phyloP scores from a whole-genome alignment of 768 basidiomycete genomes.

The Kwoniella sp. region DNA sequence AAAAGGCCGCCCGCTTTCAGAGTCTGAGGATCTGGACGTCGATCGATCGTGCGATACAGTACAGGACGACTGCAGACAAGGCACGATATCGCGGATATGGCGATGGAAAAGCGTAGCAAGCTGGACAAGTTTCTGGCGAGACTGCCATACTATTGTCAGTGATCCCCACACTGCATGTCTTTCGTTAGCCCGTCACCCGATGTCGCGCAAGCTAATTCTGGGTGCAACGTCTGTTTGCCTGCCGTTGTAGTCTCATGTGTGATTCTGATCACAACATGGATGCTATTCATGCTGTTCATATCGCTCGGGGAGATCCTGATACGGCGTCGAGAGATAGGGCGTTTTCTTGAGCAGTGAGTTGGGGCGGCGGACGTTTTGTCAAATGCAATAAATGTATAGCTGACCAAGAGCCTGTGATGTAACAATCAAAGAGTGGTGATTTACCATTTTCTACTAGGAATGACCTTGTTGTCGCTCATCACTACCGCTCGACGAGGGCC shows the following conservation, averaged over 20 bases:
- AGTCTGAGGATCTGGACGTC: too few species aligned
- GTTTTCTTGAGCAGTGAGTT: constrained; percentile 48
- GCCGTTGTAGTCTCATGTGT: constrained; percentile 40
- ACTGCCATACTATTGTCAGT: constrained; percentile 22
- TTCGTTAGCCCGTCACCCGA: too few species aligned
- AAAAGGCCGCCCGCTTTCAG: too few species aligned
- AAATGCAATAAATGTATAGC: background rate
- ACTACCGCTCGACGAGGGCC: constrained; percentile 40
- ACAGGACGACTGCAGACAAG: too few species aligned
- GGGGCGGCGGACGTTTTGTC: background rate
- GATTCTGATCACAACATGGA: constrained; percentile 37
- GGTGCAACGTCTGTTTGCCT: background rate
- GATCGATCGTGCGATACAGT: too few species aligned
- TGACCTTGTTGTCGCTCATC: constrained; percentile 42
- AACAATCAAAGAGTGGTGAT: constrained; percentile 30
- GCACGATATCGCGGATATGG: too few species aligned
- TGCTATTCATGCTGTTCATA: constrained; percentile 38
- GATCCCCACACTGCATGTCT: too few species aligned
- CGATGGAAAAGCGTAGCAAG: too few species aligned
- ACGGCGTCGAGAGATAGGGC: constrained; percentile 23
- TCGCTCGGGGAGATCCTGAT: constrained; percentile 34
- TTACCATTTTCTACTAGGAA: constrained; percentile 34
- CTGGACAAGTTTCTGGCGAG: constrained; percentile 12
- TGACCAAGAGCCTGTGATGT: background rate
- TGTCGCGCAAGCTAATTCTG: background rate